These are phyloP conservation scores for Daldinia sp. DNA, from an alignment of 2,329 filamentous ascomycete species.

Conservation along the genomic window DNA sequence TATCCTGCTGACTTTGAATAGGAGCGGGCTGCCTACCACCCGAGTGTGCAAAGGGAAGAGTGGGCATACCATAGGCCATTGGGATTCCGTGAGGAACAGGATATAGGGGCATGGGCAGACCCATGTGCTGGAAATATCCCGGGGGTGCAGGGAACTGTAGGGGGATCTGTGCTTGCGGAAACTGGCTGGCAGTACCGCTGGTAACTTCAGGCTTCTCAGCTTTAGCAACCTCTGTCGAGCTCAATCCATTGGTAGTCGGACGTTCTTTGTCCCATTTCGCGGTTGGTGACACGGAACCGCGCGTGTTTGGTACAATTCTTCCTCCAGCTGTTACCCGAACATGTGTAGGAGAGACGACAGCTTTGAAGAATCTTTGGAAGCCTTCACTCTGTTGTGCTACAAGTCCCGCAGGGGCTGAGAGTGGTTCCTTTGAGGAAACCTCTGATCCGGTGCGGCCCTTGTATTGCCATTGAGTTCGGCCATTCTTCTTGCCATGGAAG, in stretches of 20 bases:
- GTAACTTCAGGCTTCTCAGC: slow-evolving; percentile 33
- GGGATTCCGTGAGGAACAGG: slow-evolving; percentile 43
- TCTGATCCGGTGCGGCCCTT: slow-evolving; percentile 61
- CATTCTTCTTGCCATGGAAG: slow-evolving; percentile 54
- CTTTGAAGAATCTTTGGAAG: slow-evolving; percentile 76
- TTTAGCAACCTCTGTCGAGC: slow-evolving; percentile 44
- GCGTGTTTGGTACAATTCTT: slow-evolving; percentile 74
- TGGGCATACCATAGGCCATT: slow-evolving; percentile 43
- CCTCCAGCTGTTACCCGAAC: slow-evolving; percentile 76
- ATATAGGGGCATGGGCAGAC: slow-evolving; percentile 49
- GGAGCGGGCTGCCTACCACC: slow-evolving; percentile 29
- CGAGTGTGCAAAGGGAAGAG: slow-evolving; percentile 29
- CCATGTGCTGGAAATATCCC: slow-evolving; percentile 46
- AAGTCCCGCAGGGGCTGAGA: slow-evolving; percentile 65
- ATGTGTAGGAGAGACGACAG: slow-evolving; percentile 75
- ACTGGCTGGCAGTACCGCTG: slow-evolving; percentile 27
- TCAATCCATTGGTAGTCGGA: slow-evolving; percentile 43
- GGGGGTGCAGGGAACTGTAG: slow-evolving; percentile 40
- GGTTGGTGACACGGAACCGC: slow-evolving; percentile 65
- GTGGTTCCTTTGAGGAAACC: slow-evolving; percentile 59
- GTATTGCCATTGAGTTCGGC: slow-evolving; percentile 56
- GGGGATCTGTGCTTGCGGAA: slow-evolving; percentile 40
- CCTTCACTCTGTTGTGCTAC: slow-evolving; percentile 70
- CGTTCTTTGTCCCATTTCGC: slow-evolving; percentile 63
- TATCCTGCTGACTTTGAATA: slow-evolving; percentile 33